Evolutionary conservation across 371 early-diverging fungal species (phyloP).

Genomic region (Encephalitozoon hellem): DNA sequence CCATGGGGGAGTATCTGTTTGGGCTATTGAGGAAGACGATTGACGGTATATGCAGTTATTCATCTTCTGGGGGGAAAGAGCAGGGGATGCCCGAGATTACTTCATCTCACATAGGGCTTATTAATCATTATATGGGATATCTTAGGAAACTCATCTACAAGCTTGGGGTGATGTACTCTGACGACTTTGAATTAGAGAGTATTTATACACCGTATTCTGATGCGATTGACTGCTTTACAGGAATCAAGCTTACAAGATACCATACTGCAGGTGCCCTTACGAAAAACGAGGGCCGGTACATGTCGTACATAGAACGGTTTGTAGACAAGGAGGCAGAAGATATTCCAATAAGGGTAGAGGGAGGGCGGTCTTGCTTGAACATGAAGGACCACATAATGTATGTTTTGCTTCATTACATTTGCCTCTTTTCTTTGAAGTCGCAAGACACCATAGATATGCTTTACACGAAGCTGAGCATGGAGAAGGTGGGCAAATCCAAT

Average conservation of each 20-base stretch:
- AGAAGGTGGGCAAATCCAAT: neutral
- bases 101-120: neutral
- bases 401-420: neutral
- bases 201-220: neutral
- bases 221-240: neutral
- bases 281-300: neutral
- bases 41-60: neutral
- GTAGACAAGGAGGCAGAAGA: neutral
- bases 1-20: neutral
- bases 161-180: neutral
- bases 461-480: neutral
- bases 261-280: neutral
- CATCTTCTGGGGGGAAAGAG: neutral
- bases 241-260: neutral
- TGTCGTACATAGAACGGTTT: neutral
- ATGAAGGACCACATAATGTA: neutral
- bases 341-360: neutral
- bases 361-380: neutral
- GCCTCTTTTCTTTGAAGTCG: neutral
- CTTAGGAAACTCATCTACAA: neutral
- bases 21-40: neutral
- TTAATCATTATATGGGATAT: neutral
- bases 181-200: neutral
- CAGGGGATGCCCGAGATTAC: neutral
- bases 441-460: neutral